Evolutionary conservation across 169 alveolate species (phyloP), one percentile per base, ranked within the genome.

Genomic region (Condylostoma magnum): DNA sequence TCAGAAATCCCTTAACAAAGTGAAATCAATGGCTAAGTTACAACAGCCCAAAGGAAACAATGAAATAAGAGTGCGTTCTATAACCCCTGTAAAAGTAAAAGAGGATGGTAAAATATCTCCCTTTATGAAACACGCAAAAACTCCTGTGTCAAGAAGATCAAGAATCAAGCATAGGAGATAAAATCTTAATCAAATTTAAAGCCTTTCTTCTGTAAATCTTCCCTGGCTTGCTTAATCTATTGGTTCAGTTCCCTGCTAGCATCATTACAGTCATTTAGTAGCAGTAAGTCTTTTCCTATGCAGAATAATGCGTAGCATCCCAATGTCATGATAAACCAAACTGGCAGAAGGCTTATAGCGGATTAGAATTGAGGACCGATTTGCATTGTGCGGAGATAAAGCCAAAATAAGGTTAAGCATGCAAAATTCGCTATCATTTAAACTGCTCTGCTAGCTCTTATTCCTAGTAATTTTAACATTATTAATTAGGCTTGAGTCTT

Each of bases 381-480:
- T 36, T 60, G 56, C 1, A 60, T 28, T 6, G 6, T 37, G 28
- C 8, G 10, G 57, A 33, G 27, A 41, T 60, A 41, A 27, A 30
- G 15, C 71, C 71, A 60, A 36, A 60, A 10, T n/a, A 38, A n/a
- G 10, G 56, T 18, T n/a, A 60, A 33, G 10, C 36, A n/a, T n/a
- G 43, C 22, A 6, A 60, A 41, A 34, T 60, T 60, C 10, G 43
- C n/a, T n/a, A 25, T 60, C 18, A 60, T 52, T 18, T 25, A 22
- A 27, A 55, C 43, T 27, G 56, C 71, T 41, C 71, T 10, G 15
- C 56, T 38, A 15, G 41, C 36, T 34, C 43, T 60, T 10, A 60
- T 60, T 1, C 71, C 71, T 33, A 60, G 28, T 36, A 60, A 34
- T 15, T 41, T 60, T 18, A 60, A 34, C 71, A 60, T 60, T n/a